Conservation (phyloP, 768 basidiomycete species). For the Leccinum sublutescens region DNA sequence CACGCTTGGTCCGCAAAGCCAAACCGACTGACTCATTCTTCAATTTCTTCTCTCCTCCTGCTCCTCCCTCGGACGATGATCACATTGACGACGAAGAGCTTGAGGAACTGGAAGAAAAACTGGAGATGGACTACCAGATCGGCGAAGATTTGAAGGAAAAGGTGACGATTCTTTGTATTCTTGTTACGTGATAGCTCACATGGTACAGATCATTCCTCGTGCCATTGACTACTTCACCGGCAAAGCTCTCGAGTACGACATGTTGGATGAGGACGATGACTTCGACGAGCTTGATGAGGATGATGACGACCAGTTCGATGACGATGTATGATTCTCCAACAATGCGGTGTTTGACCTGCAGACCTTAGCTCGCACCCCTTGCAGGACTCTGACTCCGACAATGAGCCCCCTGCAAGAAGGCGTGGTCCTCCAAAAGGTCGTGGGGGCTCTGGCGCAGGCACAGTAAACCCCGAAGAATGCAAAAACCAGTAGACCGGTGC, state of each 20-base stretch:
- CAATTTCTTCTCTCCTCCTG: conserved; percentile 93
- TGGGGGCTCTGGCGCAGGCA: conserved; percentile 39
- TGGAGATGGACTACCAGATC: conserved; percentile 97
- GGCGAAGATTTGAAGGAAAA: conserved; percentile 98
- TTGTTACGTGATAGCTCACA: not conserved
- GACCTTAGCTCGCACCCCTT: conserved; percentile 19
- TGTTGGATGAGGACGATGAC: conserved; percentile 53
- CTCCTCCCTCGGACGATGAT: conserved; percentile 64
- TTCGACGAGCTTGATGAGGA: conserved; percentile 58
- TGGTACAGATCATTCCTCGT: conserved; percentile 79
- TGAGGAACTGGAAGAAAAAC: conserved; percentile 87
- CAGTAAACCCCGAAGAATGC: conserved; percentile 77
- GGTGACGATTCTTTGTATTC: conserved; percentile 39
- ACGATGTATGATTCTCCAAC: conserved; percentile 46
- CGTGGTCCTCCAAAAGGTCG: conserved; percentile 60
- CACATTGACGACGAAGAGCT: conserved; percentile 84
- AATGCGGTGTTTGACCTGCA: conserved; percentile 15
- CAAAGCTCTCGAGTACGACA: conserved; percentile 86
- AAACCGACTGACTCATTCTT: conserved; percentile 95
- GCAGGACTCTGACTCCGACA: conserved; percentile 70
- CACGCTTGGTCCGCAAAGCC: conserved; percentile 80
- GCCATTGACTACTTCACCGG: conserved; percentile 98
- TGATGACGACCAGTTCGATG: conserved; percentile 54
- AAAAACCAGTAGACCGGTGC: conserved; percentile 71
- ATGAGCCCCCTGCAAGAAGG: conserved; percentile 56